These are phyloP conservation scores for Amaranthus cruentus DNA, from an alignment of 148 eudicot species.

Conservation along the genomic window DNA sequence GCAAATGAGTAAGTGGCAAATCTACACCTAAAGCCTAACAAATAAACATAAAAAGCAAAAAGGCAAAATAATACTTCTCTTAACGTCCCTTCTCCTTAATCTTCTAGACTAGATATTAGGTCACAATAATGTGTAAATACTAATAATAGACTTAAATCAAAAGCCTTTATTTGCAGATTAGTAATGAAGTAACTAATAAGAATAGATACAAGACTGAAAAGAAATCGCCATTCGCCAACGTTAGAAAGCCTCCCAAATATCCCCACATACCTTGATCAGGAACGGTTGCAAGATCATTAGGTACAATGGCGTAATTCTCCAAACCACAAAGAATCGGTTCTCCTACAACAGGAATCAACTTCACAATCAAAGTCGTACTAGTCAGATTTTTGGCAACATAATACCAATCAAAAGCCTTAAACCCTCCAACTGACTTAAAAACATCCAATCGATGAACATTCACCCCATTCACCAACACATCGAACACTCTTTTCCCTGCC, in stretches of 20 bases:
- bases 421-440: constrained; percentile 65
- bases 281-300: constrained; percentile 71
- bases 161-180: background rate
- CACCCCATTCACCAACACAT: constrained; percentile 64
- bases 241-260: background rate
- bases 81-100: too few relatives aligned
- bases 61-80: too few relatives aligned
- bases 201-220: background rate
- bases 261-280: constrained; percentile 70
- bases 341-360: constrained; percentile 65
- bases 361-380: constrained; percentile 53
- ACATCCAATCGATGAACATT: constrained; percentile 79
- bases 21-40: background rate
- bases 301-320: constrained; percentile 93
- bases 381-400: constrained; percentile 70
- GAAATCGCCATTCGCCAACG: too few relatives aligned
- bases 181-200: background rate
- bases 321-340: constrained; percentile 74
- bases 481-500: constrained; percentile 83
- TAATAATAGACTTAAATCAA: background rate
- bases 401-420: constrained; percentile 69
- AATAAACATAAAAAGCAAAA: background rate
- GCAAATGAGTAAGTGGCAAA: background rate
- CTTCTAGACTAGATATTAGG: too few relatives aligned
- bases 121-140: too few relatives aligned